A percentile compares a stretch with the other conserved stretches of the same genome.
Conservation (phyloP, 202 grass and related monocot species). For the Carex arenaria region DNA sequence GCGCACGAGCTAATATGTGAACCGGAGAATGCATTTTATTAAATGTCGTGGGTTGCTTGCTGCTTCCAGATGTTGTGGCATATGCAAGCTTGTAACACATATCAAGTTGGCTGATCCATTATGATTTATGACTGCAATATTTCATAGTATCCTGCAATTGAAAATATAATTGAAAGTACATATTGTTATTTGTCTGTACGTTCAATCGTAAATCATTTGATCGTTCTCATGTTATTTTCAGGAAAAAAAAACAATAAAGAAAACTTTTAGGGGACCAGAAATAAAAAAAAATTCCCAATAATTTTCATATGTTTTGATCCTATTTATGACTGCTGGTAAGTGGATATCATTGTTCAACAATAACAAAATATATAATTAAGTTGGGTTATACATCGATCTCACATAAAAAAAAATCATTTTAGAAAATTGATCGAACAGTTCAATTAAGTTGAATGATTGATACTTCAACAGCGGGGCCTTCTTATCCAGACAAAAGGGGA, state of each 20-base stretch:
- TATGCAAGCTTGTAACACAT: neutral
- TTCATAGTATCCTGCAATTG: neutral
- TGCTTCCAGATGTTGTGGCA: neutral
- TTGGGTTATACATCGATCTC: neutral
- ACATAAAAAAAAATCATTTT: neutral
- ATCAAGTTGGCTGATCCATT: neutral
- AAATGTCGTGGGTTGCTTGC: neutral
- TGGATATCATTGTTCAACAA: neutral
- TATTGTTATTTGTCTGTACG: neutral
- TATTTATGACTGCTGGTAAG: neutral
- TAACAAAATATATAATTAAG: neutral
- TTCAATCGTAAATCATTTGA: neutral
- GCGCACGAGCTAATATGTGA: slow-evolving; percentile 13
- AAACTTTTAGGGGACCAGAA: neutral
- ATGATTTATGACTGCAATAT: neutral
- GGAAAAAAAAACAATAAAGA: neutral
- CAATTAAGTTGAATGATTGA: neutral
- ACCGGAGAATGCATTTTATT: slow-evolving; percentile 1
- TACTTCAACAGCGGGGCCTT: neutral
- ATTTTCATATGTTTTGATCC: neutral
- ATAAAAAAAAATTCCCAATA: neutral
- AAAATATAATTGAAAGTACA: neutral
- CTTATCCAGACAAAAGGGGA: neutral
- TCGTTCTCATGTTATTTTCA: neutral
- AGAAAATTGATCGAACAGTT: neutral